Evolutionary conservation across 441 rosid genomes (phyloP).

Genomic region (Erodium moschatum): DNA sequence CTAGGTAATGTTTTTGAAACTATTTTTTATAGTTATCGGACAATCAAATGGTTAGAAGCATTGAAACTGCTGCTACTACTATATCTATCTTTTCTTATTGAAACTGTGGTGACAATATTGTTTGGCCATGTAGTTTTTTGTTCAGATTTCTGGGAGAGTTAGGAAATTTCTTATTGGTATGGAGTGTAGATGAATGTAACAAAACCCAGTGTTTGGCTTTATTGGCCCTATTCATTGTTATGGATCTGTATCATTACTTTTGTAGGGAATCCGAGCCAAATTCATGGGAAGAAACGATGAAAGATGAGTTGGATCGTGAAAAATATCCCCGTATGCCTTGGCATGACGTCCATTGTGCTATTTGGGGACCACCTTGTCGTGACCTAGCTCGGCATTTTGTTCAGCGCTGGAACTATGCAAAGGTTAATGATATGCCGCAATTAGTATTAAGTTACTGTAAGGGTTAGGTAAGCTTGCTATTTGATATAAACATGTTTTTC

Average conservation of each 20-base stretch:
- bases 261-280: constrained; percentile 97
- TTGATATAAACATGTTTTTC: constrained; percentile 12
- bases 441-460: background rate
- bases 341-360: constrained; percentile 99
- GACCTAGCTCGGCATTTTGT: constrained; percentile 96
- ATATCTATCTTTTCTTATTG: background rate
- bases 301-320: constrained; percentile 83
- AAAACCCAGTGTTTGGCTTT: too few species aligned
- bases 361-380: constrained; percentile 98
- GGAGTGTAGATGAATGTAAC: too few species aligned
- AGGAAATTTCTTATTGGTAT: too few species aligned
- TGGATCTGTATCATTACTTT: constrained; percentile 11
- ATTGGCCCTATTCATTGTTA: background rate
- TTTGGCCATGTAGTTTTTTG: background rate
- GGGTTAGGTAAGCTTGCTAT: constrained; percentile 8
- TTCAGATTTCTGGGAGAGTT: background rate
- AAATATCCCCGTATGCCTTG: constrained; percentile 98
- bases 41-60: background rate
- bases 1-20: constrained; percentile 44
- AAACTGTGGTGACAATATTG: background rate
- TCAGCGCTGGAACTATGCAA: constrained; percentile 98
- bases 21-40: background rate
- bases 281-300: constrained; percentile 97
- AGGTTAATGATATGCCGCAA: constrained; percentile 36
- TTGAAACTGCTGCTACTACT: background rate